phyloP scores from a whole-genome alignment of 148 eudicot genomes.

The Camellia sinensis region DNA sequence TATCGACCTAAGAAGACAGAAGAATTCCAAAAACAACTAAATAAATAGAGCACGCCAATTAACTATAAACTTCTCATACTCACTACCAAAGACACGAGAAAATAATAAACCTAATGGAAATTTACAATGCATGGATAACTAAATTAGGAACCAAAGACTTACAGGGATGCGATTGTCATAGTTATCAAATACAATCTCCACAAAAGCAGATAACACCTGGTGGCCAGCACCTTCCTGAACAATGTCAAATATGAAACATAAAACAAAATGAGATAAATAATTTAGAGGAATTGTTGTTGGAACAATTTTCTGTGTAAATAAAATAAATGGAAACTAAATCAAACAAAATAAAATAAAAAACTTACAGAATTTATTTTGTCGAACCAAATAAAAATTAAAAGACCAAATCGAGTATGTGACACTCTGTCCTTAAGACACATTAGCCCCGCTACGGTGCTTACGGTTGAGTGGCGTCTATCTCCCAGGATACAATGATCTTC shows the following conservation, averaged over 20 bases:
- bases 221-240: slow-evolving; percentile 94
- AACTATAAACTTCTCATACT: background rate
- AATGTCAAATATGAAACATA: slow-evolving; percentile 3
- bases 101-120: background rate
- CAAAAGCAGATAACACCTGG: slow-evolving; percentile 92
- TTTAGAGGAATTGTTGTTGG: slow-evolving; percentile 9
- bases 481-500: too few relatives aligned
- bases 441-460: too few relatives aligned
- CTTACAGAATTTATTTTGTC: too few relatives aligned
- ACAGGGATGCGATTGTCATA: slow-evolving; percentile 94
- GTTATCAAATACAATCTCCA: slow-evolving; percentile 98
- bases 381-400: too few relatives aligned
- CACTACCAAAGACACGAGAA: background rate
- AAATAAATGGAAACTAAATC: too few relatives aligned
- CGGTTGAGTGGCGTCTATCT: too few relatives aligned
- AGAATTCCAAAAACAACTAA: too few relatives aligned
- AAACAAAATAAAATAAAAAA: too few relatives aligned
- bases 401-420: too few relatives aligned
- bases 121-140: background rate
- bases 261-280: slow-evolving; percentile 15
- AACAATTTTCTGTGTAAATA: too few relatives aligned
- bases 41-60: too few relatives aligned
- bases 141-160: slow-evolving; percentile 15
- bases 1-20: slow-evolving; percentile 63
- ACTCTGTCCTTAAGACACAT: too few relatives aligned